Evolutionary conservation across 257 asterid species (phyloP), one percentile per base, ranked within the genome.

Genomic region (Oldenlandia corymbosa): DNA sequence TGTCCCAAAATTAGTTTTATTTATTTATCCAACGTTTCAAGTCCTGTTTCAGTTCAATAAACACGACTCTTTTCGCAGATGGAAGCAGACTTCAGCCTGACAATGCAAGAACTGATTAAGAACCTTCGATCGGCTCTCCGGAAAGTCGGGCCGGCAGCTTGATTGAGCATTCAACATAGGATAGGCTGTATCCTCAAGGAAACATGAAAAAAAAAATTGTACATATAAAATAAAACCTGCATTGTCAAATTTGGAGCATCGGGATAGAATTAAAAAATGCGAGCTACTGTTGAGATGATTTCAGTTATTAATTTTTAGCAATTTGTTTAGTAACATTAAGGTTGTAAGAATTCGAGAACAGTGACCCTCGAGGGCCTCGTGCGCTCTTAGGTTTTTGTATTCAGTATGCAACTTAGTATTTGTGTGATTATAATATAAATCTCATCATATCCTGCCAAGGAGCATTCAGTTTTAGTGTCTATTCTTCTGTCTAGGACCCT

Each of bases 21-120:
- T 34, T 34, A 3, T 9, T 34, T 34, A 3, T 34, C 9, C 9
- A 9, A 34, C 4, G 4, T 34, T 34, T 34, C 4, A n/a, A n/a
- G n/a, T n/a, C n/a, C n/a, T n/a, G n/a, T n/a, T n/a, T n/a, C n/a
- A n/a, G n/a, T n/a, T n/a, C n/a, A n/a, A n/a, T n/a, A n/a, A n/a
- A n/a, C 39, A 34, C 4, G 9, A 3, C 4, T 34, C 31, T 32
- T 50, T 24, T 2, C 42, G 18, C 64, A 77, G 83, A 78, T 77
- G 76, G 79, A 77, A 56, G 69, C 78, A 67, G 81, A 71, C 43
- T 63, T 65, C 72, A 55, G 46, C 41, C 24, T 74, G 77, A 71
- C 68, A 18, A 34, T 43, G 31, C 42, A 66, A 62, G 45, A 60
- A 8, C 41, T 72, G 37, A 60, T 62, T 4, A 55, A 36, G n/a